Evolutionary conservation across 495 filamentous ascomycete species (phyloP), one percentile per base, ranked within the genome.

Genomic region (Parmelia sp.): DNA sequence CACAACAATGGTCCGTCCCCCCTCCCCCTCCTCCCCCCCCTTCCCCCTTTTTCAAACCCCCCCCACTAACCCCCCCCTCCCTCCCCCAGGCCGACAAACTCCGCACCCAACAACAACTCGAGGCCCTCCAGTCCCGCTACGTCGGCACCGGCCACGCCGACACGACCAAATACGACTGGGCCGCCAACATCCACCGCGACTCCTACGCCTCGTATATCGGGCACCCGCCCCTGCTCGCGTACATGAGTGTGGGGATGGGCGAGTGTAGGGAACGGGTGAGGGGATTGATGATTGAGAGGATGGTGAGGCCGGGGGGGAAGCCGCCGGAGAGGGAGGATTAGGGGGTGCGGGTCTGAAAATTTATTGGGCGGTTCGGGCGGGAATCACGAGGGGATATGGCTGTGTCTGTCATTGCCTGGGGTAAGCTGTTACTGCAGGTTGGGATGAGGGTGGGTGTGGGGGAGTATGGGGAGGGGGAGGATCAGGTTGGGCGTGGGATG

Each of bases 91-190:
- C 94, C 70, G 94, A 98, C 83, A 98, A 98, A 79, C 89, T 97
- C 66, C 92, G 95, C 74, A 92, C 92, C 19, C 88, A 92, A 64
- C 95, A 97, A 76, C 94, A 97, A 72, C 93, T 99, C 70, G 95
- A 97, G 77, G 84, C 89, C 66, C 89, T 97, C 15, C 94, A 98
- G 77, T 84, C 91, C 69, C 91, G 92, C 58, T 95, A 94, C 79
- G 80, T 98, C 71, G 94, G 94, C 73, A 97, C 92, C 15, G 95
- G 95, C n/a, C 92, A 97, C 76, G 91, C 94, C 58, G 94, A 99
- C 78, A 97, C 95, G 12, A 97, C 94, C 21, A 92, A 89, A 72
- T 91, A 84, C 85, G 94, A 99, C 79, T 99, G 93, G 92, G 84
- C 86, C 58, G 88, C 87, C 37, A 99, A 99, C 75, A 88, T 94